Evolutionary conservation across 2,329 filamentous ascomycete species (phyloP).

Genomic region (Gremmenia infestans): DNA sequence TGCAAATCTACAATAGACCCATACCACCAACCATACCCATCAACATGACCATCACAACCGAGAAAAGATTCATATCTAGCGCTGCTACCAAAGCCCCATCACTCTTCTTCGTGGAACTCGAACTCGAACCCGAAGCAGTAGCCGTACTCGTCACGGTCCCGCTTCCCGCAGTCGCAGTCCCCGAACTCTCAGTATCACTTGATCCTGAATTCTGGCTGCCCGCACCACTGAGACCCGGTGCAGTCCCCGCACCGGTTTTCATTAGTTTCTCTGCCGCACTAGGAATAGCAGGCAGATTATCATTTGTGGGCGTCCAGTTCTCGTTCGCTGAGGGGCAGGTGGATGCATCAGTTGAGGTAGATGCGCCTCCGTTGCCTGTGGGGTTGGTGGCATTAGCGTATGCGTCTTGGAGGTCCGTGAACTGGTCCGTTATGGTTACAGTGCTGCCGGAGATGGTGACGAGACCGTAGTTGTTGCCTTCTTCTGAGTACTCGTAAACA

Average conservation of each 20-base stretch:
- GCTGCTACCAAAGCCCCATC: neutral
- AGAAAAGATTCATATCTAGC: neutral
- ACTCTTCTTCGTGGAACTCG: slow-evolving; percentile 4
- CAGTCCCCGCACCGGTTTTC: slow-evolving; percentile 43
- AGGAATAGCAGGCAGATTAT: slow-evolving; percentile 45
- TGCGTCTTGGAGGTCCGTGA: slow-evolving; percentile 42
- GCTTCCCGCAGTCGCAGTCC: slow-evolving; percentile 25
- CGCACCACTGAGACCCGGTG: slow-evolving; percentile 35
- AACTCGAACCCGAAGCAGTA: neutral
- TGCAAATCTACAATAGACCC: neutral
- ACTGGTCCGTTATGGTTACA: slow-evolving; percentile 42
- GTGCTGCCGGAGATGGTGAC: slow-evolving; percentile 30
- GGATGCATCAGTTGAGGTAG: slow-evolving; percentile 30
- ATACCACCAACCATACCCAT: neutral
- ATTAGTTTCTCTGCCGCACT: slow-evolving; percentile 38
- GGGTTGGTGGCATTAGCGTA: slow-evolving; percentile 42
- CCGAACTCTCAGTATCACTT: slow-evolving; percentile 16
- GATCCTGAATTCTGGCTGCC: slow-evolving; percentile 27
- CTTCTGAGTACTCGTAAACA: slow-evolving; percentile 89
- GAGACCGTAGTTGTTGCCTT: slow-evolving; percentile 68
- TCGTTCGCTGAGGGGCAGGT: slow-evolving; percentile 41
- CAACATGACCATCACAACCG: neutral
- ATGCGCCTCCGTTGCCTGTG: slow-evolving; percentile 47
- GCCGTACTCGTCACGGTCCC: slow-evolving; percentile 22
- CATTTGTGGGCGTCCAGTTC: slow-evolving; percentile 44